Evolutionary conservation across 192 early-diverging fungal genomes (phyloP).

Genomic region (Dissophora globulifera): DNA sequence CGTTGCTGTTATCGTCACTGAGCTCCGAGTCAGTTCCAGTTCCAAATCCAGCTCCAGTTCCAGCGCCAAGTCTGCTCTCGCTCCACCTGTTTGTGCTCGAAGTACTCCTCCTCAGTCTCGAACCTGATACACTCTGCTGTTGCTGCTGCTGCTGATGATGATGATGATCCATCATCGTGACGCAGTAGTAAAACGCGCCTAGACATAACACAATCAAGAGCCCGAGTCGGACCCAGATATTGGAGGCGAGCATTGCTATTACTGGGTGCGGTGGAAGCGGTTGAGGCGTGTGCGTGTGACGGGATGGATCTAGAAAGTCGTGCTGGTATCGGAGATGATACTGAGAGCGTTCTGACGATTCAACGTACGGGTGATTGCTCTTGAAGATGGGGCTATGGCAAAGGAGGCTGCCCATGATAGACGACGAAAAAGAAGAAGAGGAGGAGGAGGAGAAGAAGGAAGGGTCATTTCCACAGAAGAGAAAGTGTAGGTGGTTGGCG

Average conservation of each 20-base stretch:
- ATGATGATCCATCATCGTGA: slow-evolving; percentile 43
- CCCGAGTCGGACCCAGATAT: slow-evolving; percentile 17
- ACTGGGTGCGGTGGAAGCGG: slow-evolving; percentile 18
- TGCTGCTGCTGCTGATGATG: no score
- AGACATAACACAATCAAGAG: slow-evolving; percentile 28
- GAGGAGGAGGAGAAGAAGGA: no score
- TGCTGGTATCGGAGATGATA: background rate
- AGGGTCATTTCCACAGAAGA: no score
- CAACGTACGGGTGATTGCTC: no score
- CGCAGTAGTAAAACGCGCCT: slow-evolving; percentile 36
- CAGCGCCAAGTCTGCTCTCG: background rate
- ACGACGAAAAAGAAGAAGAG: no score
- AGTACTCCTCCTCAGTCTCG: background rate
- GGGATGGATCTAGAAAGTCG: background rate
- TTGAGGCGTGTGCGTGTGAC: slow-evolving; percentile 7
- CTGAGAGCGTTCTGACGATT: no score
- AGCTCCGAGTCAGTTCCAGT: no score
- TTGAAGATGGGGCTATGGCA: no score
- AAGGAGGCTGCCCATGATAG: no score
- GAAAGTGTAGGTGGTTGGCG: no score
- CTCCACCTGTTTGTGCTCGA: background rate
- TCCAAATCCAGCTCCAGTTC: no score
- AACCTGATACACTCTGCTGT: slow-evolving; percentile 7
- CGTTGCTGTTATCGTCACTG: background rate
- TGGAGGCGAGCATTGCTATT: slow-evolving; percentile 16